phyloP scores from a whole-genome alignment of 140 eudicot species.

The Flaveria floridana region DNA sequence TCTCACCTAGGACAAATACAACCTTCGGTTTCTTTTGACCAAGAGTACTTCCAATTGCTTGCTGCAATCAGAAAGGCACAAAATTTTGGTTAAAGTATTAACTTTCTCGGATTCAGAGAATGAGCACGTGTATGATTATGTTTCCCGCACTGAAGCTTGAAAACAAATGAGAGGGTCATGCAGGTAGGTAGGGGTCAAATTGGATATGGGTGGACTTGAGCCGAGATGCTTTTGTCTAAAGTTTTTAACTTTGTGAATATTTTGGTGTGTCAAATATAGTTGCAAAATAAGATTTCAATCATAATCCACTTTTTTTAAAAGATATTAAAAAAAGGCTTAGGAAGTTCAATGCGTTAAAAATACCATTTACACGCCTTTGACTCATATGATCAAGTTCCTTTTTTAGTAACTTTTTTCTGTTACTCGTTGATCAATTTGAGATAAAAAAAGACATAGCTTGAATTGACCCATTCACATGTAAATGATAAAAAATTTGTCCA shows the following conservation, averaged over 20 bases:
- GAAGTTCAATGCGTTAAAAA: background rate
- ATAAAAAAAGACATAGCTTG: background rate
- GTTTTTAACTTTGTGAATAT: background rate
- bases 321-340: background rate
- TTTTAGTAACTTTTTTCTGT: background rate
- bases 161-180: background rate
- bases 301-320: background rate
- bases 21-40: constrained; percentile 53
- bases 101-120: background rate
- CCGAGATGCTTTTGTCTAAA: background rate
- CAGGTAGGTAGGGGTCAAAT: background rate
- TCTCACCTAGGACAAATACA: constrained; percentile 76
- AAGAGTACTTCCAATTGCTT: constrained; percentile 43
- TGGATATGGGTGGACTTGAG: background rate
- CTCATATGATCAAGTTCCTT: background rate
- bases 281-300: background rate
- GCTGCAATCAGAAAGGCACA: constrained; percentile 42
- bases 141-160: background rate
- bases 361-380: background rate
- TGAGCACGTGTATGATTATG: constrained; percentile 13
- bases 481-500: background rate
- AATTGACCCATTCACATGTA: background rate
- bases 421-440: background rate
- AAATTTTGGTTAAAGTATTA: constrained; percentile 17
- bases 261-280: background rate